Evolutionary conservation across 225 moss, liverwort and hornwort species (phyloP).

Genomic region (Ulota crispa): DNA sequence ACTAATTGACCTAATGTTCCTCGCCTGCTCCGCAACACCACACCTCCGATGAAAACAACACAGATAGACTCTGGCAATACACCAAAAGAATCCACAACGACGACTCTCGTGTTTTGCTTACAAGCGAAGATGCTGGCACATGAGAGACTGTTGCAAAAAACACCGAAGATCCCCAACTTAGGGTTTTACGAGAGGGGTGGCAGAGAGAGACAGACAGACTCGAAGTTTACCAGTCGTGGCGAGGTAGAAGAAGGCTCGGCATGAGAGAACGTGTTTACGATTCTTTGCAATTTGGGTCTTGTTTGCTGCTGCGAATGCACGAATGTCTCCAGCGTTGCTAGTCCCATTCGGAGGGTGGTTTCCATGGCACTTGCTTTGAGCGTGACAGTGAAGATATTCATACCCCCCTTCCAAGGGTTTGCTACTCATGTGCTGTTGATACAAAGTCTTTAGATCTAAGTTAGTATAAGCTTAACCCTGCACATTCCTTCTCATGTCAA

Average conservation of each 20-base stretch:
- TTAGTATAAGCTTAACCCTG: not conserved
- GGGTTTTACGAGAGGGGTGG: not conserved
- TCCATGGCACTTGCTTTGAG: not conserved
- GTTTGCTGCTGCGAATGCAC: not conserved
- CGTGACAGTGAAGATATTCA: not conserved
- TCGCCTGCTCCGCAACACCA: not conserved
- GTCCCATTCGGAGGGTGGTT: not conserved
- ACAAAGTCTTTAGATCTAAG: not conserved
- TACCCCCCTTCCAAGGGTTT: not conserved
- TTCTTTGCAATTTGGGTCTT: not conserved
- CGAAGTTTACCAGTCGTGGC: not conserved
- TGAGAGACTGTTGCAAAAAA: not conserved
- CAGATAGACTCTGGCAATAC: not conserved
- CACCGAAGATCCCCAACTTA: not conserved
- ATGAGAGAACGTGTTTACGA: not conserved
- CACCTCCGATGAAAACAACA: not conserved
- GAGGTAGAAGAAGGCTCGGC: not conserved
- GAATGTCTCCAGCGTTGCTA: not conserved
- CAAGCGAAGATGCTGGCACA: not conserved
- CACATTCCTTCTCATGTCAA: not conserved
- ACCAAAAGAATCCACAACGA: not conserved
- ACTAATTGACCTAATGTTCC: constrained; percentile 20
- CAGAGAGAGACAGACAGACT: not conserved
- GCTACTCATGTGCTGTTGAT: not conserved
- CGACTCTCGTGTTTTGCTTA: not conserved